These are phyloP conservation scores for Cercospora sesami DNA, from an alignment of 2,329 filamentous ascomycete species.

Conservation along the genomic window DNA sequence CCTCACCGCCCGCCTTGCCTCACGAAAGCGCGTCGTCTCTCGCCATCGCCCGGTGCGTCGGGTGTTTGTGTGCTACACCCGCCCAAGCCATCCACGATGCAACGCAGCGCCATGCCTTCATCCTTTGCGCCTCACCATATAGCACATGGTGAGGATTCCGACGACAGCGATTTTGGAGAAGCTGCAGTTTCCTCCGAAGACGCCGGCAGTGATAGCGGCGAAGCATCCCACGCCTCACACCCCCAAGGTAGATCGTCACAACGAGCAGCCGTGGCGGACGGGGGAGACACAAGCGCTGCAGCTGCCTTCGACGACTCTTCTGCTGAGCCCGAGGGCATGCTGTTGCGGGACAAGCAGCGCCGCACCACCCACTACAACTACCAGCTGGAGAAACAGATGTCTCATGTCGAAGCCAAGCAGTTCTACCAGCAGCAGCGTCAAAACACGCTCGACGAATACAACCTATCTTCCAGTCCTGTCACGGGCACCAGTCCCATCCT, in stretches of 20 bases:
- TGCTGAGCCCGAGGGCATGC: conserved; percentile 38
- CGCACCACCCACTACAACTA: conserved; percentile 92
- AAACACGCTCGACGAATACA: conserved; percentile 50
- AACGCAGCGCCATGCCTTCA: conserved; percentile 34
- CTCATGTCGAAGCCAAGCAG: conserved; percentile 88
- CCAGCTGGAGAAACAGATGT: conserved; percentile 90
- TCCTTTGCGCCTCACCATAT: conserved; percentile 32
- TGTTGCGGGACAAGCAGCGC: conserved; percentile 55
- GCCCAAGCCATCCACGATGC: conserved; percentile 14
- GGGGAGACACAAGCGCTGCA: conserved; percentile 22
- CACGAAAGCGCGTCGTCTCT: not conserved
- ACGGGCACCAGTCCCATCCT: conserved; percentile 40
- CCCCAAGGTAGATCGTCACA: conserved; percentile 1
- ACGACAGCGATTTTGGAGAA: conserved; percentile 29
- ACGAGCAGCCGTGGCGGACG: conserved; percentile 13
- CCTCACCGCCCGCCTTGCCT: not conserved
- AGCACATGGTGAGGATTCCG: conserved; percentile 27
- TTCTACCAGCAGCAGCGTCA: conserved; percentile 90
- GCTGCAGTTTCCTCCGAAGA: conserved; percentile 22
- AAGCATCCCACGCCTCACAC: not conserved
- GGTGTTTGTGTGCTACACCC: not conserved
- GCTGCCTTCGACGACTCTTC: conserved; percentile 15
- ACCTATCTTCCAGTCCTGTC: conserved; percentile 37
- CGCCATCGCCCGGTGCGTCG: not conserved
- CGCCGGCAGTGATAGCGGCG: conserved; percentile 28